A percentile compares a stretch with the other conserved stretches of the same genome.
Conservation (phyloP, 495 filamentous ascomycete genomes). For the Podospora comata region DNA sequence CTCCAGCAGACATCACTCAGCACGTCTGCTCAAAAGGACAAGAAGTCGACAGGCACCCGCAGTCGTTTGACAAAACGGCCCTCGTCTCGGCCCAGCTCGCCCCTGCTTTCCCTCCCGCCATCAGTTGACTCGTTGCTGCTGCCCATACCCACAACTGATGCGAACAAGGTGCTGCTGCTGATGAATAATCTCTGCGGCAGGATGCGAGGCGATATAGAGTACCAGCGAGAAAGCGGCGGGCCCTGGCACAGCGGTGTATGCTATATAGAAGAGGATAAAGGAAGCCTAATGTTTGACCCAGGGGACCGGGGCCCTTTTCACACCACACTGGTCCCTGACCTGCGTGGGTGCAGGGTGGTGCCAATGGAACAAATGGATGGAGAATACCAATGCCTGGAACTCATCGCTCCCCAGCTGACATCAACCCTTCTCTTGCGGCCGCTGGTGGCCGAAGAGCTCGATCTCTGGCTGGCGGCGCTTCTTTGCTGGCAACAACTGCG, state of each 20-base stretch:
- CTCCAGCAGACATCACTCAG: slow-evolving; percentile 32
- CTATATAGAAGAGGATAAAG: slow-evolving; percentile 65
- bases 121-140: slow-evolving; percentile 53
- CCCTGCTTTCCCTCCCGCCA: slow-evolving; percentile 43
- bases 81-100: slow-evolving; percentile 49
- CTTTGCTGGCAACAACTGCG: slow-evolving; percentile 92
- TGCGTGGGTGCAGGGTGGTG: slow-evolving; percentile 81
- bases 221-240: slow-evolving; percentile 52
- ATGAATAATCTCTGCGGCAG: slow-evolving; percentile 67
- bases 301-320: slow-evolving; percentile 49
- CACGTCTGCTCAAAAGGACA: slow-evolving; percentile 38
- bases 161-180: slow-evolving; percentile 60
- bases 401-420: slow-evolving; percentile 66
- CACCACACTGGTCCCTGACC: slow-evolving; percentile 63
- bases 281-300: slow-evolving; percentile 61
- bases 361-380: slow-evolving; percentile 62
- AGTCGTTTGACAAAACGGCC: slow-evolving; percentile 49
- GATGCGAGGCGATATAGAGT: slow-evolving; percentile 68
- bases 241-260: slow-evolving; percentile 61
- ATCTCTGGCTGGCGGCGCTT: slow-evolving; percentile 88
- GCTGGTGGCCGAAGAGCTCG: slow-evolving; percentile 68
- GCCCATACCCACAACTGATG: slow-evolving; percentile 58
- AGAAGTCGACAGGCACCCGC: slow-evolving; percentile 34
- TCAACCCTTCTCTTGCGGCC: slow-evolving; percentile 74
- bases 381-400: slow-evolving; percentile 70